Conservation (phyloP, 1,139 yeast genomes). For the Candida tetrigidarum region DNA sequence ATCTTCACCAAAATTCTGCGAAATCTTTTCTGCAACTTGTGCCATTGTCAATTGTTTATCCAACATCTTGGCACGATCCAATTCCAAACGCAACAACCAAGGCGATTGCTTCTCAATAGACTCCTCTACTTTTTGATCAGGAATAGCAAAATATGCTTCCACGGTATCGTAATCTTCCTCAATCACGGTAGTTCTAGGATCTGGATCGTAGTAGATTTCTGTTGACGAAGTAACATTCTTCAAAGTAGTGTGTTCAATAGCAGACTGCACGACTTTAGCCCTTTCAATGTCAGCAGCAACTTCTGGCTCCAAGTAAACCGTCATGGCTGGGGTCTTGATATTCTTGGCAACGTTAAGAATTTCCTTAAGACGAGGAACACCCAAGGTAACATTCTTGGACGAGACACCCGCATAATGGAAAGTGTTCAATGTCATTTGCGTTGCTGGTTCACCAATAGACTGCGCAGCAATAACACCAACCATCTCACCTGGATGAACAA, state of each 20-base stretch:
- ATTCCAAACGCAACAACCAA: constrained; percentile 94
- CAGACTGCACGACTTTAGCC: constrained; percentile 90
- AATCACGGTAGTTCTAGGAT: constrained; percentile 93
- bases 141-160: constrained; percentile 95
- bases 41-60: constrained; percentile 98
- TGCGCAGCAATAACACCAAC: constrained; percentile 96
- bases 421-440: constrained; percentile 98
- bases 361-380: constrained; percentile 99
- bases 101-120: constrained; percentile 95
- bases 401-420: constrained; percentile 99
- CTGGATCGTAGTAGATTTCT: constrained; percentile 97
- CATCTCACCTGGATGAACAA: constrained; percentile 99
- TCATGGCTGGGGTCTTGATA: constrained; percentile 97
- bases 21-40: constrained; percentile 96
- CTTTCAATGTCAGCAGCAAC: constrained; percentile 87
- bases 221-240: constrained; percentile 97
- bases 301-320: constrained; percentile 83
- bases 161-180: constrained; percentile 98
- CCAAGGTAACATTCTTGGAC: constrained; percentile 97
- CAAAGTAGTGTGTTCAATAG: constrained; percentile 94
- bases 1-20: constrained; percentile 92
- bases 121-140: constrained; percentile 96
- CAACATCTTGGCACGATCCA: constrained; percentile 98
- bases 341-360: constrained; percentile 98
- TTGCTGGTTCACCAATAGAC: constrained; percentile 99